phyloP scores from a whole-genome alignment of 345 rosid genomes.

The Citrus hindsii region DNA sequence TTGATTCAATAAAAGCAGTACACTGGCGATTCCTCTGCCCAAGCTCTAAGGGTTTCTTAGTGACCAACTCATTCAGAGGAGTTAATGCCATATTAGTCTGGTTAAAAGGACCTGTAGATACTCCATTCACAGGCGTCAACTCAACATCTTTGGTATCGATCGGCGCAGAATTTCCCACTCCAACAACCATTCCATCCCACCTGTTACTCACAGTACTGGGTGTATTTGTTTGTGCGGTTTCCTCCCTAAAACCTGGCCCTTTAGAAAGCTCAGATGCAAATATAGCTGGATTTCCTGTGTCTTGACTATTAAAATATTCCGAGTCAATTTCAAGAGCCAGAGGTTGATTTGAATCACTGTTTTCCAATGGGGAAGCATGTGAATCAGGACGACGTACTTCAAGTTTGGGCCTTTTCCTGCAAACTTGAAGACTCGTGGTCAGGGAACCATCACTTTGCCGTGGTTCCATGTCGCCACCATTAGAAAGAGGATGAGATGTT shows the following conservation, averaged over 20 bases:
- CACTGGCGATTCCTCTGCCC: slow-evolving; percentile 82
- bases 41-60: slow-evolving; percentile 44
- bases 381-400: slow-evolving; percentile 92
- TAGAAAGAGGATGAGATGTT: slow-evolving; percentile 41
- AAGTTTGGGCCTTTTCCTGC: slow-evolving; percentile 84
- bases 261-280: slow-evolving; percentile 29
- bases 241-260: slow-evolving; percentile 27
- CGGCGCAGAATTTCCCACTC: slow-evolving; percentile 43
- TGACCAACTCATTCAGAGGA: slow-evolving; percentile 29
- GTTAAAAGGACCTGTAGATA: slow-evolving; percentile 22
- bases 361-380: slow-evolving; percentile 54
- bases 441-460: slow-evolving; percentile 38
- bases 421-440: slow-evolving; percentile 44
- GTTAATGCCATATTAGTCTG: slow-evolving; percentile 27
- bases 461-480: slow-evolving; percentile 41
- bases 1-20: slow-evolving; percentile 83
- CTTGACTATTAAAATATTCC: slow-evolving; percentile 50
- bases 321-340: slow-evolving; percentile 51
- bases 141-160: slow-evolving; percentile 23
- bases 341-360: slow-evolving; percentile 37
- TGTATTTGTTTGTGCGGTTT: slow-evolving; percentile 27
- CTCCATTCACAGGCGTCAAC: slow-evolving; percentile 22
- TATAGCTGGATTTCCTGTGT: slow-evolving; percentile 28
- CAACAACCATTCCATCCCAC: slow-evolving; percentile 78
- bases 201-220: slow-evolving; percentile 48